Evolutionary conservation across 192 early-diverging fungal genomes (phyloP), one percentile per base, ranked within the genome.

Genomic region (Entophlyctis luteolus): DNA sequence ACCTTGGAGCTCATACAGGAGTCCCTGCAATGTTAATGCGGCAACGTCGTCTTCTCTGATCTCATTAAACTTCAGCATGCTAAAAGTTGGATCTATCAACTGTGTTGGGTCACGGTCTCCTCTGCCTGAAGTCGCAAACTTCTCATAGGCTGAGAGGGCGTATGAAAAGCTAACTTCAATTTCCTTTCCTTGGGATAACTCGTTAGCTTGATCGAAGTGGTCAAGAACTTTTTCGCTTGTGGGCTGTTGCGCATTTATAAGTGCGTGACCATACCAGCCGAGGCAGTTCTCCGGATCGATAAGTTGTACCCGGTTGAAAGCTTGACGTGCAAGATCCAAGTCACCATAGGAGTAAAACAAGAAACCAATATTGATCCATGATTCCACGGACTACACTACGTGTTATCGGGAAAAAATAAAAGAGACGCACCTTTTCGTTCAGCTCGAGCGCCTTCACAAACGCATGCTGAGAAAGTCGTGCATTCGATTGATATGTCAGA

Each of bases 251-350:
- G 85, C 83, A 4, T 90, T 89, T 23, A 92, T 79, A 55, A 89
- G 81, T 8, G 89, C 92, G 60, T 92, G 91, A n/a, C 93, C 95
- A 56, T 91, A 80, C 92, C 93, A 94, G 25, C 84, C 85, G 5
- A 84, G 75, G 35, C 81, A 71, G 66, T 77, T 86, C 50, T 95
- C 93, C 2, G 93, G 92, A 38, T 95, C 91, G 16, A 87, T 55
- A 6, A 85, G 79, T 63, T 90, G 87, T 0, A 89, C 89, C 22
- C 80, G 79, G 0, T 72, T 69, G 70, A 95, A 96, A 25, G 87
- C 87, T 55, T 86, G 78, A 32, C 79, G 77, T 2, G 91, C 88
- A 28, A 98, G 80, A 31, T 91, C 91, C 14, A 84, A 48, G 57
- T 98, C 93, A 25, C 78, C 65, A 10, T 84, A 73, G 4, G 85